Base-by-base conservation (phyloP, 176 grass and related monocot genomes). In the Paspalum notatum region DNA sequence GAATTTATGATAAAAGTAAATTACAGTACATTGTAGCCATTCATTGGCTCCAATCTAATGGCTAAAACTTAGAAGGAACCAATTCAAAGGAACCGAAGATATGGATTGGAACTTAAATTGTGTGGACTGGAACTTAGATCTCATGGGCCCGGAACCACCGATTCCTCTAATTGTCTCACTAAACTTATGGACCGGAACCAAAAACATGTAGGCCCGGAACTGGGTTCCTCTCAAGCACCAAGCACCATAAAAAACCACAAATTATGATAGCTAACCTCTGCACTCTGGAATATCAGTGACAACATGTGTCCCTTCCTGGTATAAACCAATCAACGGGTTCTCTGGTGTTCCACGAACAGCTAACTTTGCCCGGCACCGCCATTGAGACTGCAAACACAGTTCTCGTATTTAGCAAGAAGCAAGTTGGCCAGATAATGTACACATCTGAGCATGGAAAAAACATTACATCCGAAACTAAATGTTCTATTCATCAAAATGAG, bases 331-430 rank as follows among this genome's bases (percentile, higher is more conserved):
- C 83, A 95, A 64, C 0, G 90, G 95, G 24, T 9, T 90, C 56
- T 92, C 77, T 60, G 90, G 71, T 82, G 88, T 89, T 84, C 95
- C 95, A 79, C 92, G 95, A 41, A 98, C 88, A 15, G 86, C 95
- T 66, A 98, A 69, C 82, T 98, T 98, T 77, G 95, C 95, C 11
- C 92, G 92, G 57, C 95, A 98, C 82, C 95, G 78, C 95, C 95
- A 98, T 84, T 95, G 88, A n/a, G 66, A 89, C 95, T 98, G 60
- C 38, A 88, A 84, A 74, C 44, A 82, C 6, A 47, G 39, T 72
- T 71, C 10, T 38, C 40, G 9, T 12, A 49, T 57, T 83, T 49
- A 43, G 22, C 14, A 47, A 18, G 9, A 73, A 86, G 72, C n/a
- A 11, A 81, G 66, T 71, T 71, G 18, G 49, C 65, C 32, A 55